Conservation (phyloP, 2,329 filamentous ascomycete species). For the Ascochyta rabiei region DNA sequence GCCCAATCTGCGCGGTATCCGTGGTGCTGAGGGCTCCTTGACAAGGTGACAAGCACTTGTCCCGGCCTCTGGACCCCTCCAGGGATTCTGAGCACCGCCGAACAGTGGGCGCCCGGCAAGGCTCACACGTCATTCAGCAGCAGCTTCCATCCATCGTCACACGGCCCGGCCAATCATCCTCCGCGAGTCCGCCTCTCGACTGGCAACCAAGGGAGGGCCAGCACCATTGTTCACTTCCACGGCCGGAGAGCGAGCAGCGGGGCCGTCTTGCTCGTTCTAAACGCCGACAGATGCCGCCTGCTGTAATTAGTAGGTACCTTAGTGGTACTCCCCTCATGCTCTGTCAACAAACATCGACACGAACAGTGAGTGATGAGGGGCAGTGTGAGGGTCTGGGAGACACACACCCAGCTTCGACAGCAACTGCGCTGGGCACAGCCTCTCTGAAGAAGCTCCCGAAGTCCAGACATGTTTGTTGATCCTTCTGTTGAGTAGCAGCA, state of each 20-base stretch:
- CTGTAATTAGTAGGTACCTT: neutral
- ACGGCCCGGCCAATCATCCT: slow-evolving; percentile 18
- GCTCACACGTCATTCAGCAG: slow-evolving; percentile 36
- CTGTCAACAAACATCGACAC: neutral
- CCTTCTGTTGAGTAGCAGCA: slow-evolving; percentile 8
- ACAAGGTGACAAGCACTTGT: slow-evolving; percentile 59
- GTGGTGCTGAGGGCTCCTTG: slow-evolving; percentile 71
- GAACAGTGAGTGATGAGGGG: neutral
- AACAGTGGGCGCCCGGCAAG: slow-evolving; percentile 17
- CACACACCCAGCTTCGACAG: neutral
- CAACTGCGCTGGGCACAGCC: slow-evolving; percentile 2
- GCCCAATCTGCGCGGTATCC: slow-evolving; percentile 46
- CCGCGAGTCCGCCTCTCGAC: slow-evolving; percentile 8
- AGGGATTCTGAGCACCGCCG: slow-evolving; percentile 22
- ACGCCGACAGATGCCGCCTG: slow-evolving; percentile 17
- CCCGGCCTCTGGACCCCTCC: slow-evolving; percentile 19
- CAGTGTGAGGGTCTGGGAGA: neutral
- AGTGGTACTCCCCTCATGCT: slow-evolving; percentile 3
- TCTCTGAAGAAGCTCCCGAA: neutral
- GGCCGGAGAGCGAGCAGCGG: slow-evolving; percentile 21
- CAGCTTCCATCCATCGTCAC: slow-evolving; percentile 18
- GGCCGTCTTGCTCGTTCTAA: slow-evolving; percentile 11
- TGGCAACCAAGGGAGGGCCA: slow-evolving; percentile 30
- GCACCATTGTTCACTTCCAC: slow-evolving; percentile 20
- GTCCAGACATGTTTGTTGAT: slow-evolving; percentile 13